phyloP scores from a whole-genome alignment of 169 alveolate species.

The Plasmodium relictum region DNA sequence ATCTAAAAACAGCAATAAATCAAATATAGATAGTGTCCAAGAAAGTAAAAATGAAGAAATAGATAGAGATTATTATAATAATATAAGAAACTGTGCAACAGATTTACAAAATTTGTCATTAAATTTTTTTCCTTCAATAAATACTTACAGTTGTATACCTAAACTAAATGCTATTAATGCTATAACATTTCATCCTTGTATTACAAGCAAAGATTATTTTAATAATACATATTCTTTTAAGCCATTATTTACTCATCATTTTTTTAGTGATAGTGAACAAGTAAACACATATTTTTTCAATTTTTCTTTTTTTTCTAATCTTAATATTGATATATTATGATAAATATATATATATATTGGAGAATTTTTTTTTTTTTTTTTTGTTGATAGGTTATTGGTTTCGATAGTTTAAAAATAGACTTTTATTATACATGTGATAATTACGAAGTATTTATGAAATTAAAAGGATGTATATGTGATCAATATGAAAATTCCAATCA shows the following conservation, averaged over 20 bases:
- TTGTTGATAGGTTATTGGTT: slow-evolving; percentile 37
- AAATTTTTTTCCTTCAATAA: slow-evolving; percentile 60
- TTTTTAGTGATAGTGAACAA: slow-evolving; percentile 76
- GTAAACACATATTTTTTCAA: slow-evolving; percentile 7
- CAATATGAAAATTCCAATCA: slow-evolving; percentile 70
- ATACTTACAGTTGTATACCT: slow-evolving; percentile 61
- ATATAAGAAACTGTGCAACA: slow-evolving; percentile 45
- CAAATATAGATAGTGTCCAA: slow-evolving; percentile 10
- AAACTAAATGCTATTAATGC: slow-evolving; percentile 61
- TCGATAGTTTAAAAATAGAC: slow-evolving; percentile 45
- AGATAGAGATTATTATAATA: slow-evolving; percentile 50
- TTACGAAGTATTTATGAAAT: slow-evolving; percentile 64
- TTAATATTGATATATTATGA: background rate
- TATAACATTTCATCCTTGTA: slow-evolving; percentile 81
- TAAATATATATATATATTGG: background rate
- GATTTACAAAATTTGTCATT: slow-evolving; percentile 61
- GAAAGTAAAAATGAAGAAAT: slow-evolving; percentile 44
- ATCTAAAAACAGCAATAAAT: background rate
- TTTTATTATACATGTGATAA: slow-evolving; percentile 68
- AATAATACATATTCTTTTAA: slow-evolving; percentile 74
- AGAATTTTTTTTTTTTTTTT: background rate
- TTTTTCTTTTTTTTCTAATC: background rate
- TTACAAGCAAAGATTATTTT: slow-evolving; percentile 64
- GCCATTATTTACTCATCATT: slow-evolving; percentile 82
- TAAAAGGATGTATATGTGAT: slow-evolving; percentile 56